These are phyloP conservation scores for Mucor irregularis DNA, from an alignment of 371 early-diverging fungal species.

Conservation along the genomic window DNA sequence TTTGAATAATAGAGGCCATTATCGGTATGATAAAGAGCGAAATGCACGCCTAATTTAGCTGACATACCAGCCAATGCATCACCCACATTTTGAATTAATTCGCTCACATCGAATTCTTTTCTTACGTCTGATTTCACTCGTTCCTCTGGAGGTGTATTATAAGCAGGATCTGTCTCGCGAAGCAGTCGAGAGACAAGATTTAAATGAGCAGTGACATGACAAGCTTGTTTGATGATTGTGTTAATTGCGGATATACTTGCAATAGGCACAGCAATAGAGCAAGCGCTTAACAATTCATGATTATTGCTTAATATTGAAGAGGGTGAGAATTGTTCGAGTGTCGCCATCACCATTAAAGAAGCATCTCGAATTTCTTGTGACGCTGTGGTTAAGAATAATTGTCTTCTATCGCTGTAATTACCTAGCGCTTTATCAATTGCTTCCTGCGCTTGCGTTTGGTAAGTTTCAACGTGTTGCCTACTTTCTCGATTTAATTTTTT, in stretches of 20 bases:
- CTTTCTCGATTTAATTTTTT: background rate
- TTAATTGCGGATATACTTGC: constrained; percentile 50
- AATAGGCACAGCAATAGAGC: constrained; percentile 56
- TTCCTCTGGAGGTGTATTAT: background rate
- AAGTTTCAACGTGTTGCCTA: background rate
- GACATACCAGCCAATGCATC: constrained; percentile 66
- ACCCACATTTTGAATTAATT: constrained; percentile 62
- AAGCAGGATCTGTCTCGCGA: constrained; percentile 3
- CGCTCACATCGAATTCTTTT: constrained; percentile 60
- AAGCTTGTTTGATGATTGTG: constrained; percentile 42
- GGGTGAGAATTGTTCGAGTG: constrained; percentile 56
- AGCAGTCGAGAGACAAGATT: constrained; percentile 22
- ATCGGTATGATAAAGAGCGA: constrained; percentile 63
- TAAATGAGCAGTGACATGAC: constrained; percentile 39
- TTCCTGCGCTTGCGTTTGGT: constrained; percentile 9
- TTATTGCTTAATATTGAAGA: constrained; percentile 38
- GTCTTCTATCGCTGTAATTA: constrained; percentile 22
- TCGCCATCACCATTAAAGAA: constrained; percentile 50
- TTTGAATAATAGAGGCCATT: constrained; percentile 54
- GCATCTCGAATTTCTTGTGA: constrained; percentile 57
- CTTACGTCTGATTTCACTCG: constrained; percentile 12
- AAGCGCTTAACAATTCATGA: constrained; percentile 52
- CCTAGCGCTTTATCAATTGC: constrained; percentile 25
- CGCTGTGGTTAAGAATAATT: constrained; percentile 32
- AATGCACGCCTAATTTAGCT: constrained; percentile 56